These are phyloP conservation scores for Camelina neglecta DNA, from an alignment of 345 rosid genomes.

Conservation along the genomic window DNA sequence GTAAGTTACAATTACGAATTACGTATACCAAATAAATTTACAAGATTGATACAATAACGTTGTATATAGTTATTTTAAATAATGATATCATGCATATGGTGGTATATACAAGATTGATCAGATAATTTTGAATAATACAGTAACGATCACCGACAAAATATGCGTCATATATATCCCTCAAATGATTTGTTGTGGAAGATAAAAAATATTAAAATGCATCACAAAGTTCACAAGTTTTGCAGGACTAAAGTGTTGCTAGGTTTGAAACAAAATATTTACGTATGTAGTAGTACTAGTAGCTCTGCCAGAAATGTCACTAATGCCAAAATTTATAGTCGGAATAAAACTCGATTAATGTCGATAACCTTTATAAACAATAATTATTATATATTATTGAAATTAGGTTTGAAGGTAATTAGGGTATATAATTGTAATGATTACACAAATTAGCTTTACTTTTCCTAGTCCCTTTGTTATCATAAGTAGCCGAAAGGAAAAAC, in stretches of 20 bases:
- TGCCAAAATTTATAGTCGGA: not conserved
- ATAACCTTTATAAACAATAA: not conserved
- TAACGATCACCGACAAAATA: conserved; percentile 9
- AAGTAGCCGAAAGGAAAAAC: conserved; percentile 47
- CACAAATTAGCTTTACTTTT: conserved; percentile 36
- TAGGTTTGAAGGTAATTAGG: conserved; percentile 37
- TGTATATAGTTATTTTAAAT: not conserved
- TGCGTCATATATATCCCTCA: not conserved
- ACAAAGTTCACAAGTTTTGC: no score
- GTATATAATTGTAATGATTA: conserved; percentile 41
- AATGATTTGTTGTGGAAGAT: not conserved
- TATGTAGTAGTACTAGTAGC: not conserved
- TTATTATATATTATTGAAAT: conserved; percentile 1
- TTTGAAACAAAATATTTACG: not conserved
- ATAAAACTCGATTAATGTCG: not conserved
- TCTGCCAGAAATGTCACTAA: not conserved
- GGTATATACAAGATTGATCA: conserved; percentile 11
- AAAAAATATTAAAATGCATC: not conserved
- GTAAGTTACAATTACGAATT: no score
- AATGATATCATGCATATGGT: not conserved
- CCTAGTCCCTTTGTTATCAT: conserved; percentile 40
- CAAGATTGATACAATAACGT: not conserved
- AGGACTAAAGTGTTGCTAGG: not conserved
- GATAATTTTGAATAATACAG: not conserved
- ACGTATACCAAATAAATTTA: not conserved